A percentile compares a stretch with the other conserved stretches of the same genome.
Conservation (phyloP, 106 monocot species). For the Dactylorhiza incarnata region DNA sequence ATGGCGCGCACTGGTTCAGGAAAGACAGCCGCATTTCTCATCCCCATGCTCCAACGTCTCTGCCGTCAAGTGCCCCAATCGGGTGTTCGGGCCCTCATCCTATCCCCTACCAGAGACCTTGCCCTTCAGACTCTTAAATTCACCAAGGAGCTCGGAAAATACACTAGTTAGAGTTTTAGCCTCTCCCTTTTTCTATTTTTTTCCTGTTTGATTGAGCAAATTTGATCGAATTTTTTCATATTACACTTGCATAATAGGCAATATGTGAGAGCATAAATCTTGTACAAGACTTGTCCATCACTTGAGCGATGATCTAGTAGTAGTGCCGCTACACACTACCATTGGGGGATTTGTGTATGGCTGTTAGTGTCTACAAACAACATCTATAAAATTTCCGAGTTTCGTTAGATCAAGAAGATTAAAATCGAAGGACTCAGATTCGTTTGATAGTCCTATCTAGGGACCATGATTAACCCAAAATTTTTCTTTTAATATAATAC, state of each 20-base stretch:
- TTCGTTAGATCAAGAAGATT: no score
- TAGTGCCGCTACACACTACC: no score
- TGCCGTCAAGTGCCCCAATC: conserved; percentile 53
- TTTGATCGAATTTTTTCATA: neutral
- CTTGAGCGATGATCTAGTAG: no score
- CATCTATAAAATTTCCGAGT: no score
- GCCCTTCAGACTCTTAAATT: conserved; percentile 91
- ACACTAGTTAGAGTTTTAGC: conserved; percentile 47
- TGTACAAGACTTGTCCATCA: no score
- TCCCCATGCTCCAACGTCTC: conserved; percentile 83
- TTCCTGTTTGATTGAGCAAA: neutral
- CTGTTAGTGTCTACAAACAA: no score
- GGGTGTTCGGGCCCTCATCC: conserved; percentile 72
- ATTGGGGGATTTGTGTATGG: no score
- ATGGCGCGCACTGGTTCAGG: conserved; percentile 97
- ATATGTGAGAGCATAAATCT: no score
- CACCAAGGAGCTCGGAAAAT: conserved; percentile 78
- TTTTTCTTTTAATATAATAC: no score
- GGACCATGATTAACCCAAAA: no score
- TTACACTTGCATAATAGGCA: neutral
- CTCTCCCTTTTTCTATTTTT: neutral
- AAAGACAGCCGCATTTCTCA: conserved; percentile 89
- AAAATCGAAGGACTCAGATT: no score
- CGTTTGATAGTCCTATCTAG: no score
- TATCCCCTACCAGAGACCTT: conserved; percentile 88